Evolutionary conservation across 345 rosid genomes (phyloP), one percentile per base, ranked within the genome.

Genomic region (Raphanus sativus): DNA sequence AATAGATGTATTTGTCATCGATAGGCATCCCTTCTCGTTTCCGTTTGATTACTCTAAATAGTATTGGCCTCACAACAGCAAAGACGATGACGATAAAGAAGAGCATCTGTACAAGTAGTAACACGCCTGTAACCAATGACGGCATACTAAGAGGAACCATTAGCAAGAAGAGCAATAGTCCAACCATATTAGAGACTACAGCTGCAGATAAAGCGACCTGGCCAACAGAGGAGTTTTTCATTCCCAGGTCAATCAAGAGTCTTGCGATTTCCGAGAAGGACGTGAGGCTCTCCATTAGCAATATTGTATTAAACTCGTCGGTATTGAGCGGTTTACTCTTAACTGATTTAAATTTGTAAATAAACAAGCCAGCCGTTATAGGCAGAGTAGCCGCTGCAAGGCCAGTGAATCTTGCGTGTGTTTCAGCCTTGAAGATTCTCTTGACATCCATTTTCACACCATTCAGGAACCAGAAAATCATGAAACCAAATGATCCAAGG

Each of bases 171-270:
- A 32, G 29, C 4, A 16, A 0, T 45, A 65, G 12, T 12, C 73
- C 74, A 6, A 15, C 56, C 17, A 15, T n/a, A 6, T 50, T 15
- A 50, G 56, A 50, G 3, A 50, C 6, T 50, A 50, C 68, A 6
- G 86, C 65, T 1, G 90, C 52, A 4, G 88, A 79, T 29, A 87
- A 75, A 6, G 84, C 85, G 0, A 87, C 26, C 6, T 86, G 83
- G 3, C 87, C 87, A 0, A 87, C 78, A 28, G 86, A 85, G 0
- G 87, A 80, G 69, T 87, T 85, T 32, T 82, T 73, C 79, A 87
- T 79, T 55, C 81, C 85, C 1, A 88, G 81, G 54, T 85, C 89
- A 2, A 70, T 69, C 13, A 90, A 85, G 33, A 90, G 87, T 52
- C 77, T 59, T 2, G 83, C 82, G 2, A 87, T 75, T 30, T 85